A percentile compares a stretch with the other conserved stretches of the same genome.
These are phyloP conservation scores for Macrophomina pseudophaseolina DNA, from an alignment of 2,329 filamentous ascomycete species.

Conservation along the genomic window DNA sequence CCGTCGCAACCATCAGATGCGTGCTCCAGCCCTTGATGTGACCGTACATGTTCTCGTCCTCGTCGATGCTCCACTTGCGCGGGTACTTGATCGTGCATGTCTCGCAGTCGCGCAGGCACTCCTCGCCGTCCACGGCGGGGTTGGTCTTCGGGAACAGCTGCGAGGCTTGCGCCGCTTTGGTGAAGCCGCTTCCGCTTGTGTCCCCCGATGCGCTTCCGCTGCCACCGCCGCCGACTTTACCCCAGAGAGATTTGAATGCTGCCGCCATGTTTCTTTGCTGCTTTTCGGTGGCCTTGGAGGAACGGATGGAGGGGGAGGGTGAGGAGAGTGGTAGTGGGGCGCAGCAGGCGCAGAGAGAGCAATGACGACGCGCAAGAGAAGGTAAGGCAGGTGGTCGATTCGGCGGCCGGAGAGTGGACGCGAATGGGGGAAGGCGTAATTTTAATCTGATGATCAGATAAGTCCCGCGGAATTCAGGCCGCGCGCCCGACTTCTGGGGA, in stretches of 20 bases:
- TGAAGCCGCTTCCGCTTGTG: constrained; percentile 35
- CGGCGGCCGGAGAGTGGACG: constrained; percentile 24
- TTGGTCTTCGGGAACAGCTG: constrained; percentile 76
- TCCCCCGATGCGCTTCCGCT: not conserved
- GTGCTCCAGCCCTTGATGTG: constrained; percentile 85
- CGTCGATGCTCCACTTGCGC: constrained; percentile 73
- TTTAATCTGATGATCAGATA: constrained; percentile 26
- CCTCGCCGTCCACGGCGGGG: constrained; percentile 81
- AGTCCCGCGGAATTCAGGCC: constrained; percentile 10
- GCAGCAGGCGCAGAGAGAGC: constrained; percentile 34
- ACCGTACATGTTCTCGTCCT: constrained; percentile 80
- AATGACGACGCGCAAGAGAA: constrained; percentile 35
- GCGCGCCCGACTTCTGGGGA: not conserved
- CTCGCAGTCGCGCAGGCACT: constrained; percentile 85
- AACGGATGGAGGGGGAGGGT: constrained; percentile 20
- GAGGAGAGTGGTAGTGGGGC: not conserved
- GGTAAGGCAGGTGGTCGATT: constrained; percentile 32
- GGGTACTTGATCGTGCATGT: constrained; percentile 82
- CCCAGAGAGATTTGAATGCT: constrained; percentile 43
- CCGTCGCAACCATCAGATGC: constrained; percentile 91
- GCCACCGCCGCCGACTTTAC: constrained; percentile 11
- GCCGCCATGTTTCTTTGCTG: constrained; percentile 36
- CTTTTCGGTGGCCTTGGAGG: too few relatives aligned
- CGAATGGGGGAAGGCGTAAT: not conserved
- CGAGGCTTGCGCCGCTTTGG: constrained; percentile 35